A percentile compares a stretch with the other conserved stretches of the same genome.
These are phyloP conservation scores for Neobulgaria alba DNA, from an alignment of 2,329 filamentous ascomycete genomes.

Conservation along the genomic window DNA sequence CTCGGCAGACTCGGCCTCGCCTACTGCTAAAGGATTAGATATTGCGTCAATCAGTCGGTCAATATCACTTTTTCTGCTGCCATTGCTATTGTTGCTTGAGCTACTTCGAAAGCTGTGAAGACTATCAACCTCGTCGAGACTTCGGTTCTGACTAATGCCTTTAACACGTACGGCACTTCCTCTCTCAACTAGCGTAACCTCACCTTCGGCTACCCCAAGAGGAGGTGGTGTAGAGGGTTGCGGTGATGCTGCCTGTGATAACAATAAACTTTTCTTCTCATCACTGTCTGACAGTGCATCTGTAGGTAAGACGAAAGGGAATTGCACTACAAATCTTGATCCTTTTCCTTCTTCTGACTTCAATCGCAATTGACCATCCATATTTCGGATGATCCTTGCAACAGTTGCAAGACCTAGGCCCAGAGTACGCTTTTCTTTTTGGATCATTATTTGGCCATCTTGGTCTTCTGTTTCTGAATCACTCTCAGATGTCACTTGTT, in stretches of 20 bases:
- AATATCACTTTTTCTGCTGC: conserved; percentile 51
- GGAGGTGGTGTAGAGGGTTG: not conserved
- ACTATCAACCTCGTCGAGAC: conserved; percentile 19
- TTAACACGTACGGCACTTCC: conserved; percentile 25
- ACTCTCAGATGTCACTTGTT: not conserved
- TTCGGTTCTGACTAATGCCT: conserved; percentile 12
- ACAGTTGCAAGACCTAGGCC: conserved; percentile 17
- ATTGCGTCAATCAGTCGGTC: conserved; percentile 67
- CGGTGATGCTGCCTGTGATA: not conserved
- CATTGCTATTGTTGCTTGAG: conserved; percentile 24
- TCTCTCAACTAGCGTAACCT: conserved; percentile 54
- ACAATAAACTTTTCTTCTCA: not conserved
- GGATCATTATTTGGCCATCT: conserved; percentile 14
- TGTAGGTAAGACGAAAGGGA: conserved; percentile 17
- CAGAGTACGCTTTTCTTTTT: conserved; percentile 19
- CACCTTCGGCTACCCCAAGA: conserved; percentile 41
- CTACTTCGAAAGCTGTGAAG: conserved; percentile 21
- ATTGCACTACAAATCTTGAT: conserved; percentile 19
- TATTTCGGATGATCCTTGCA: conserved; percentile 19
- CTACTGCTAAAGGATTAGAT: conserved; percentile 45
- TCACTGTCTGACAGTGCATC: too few species aligned
- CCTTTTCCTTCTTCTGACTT: conserved; percentile 20
- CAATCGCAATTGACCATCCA: conserved; percentile 20
- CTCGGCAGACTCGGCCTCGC: conserved; percentile 30
- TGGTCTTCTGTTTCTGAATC: not conserved